Percentiles rank a stretch among this genome's conserved stretches.
Evolutionary conservation across 371 early-diverging fungal genomes (phyloP).

Genomic region (Parasitella parasitica): DNA sequence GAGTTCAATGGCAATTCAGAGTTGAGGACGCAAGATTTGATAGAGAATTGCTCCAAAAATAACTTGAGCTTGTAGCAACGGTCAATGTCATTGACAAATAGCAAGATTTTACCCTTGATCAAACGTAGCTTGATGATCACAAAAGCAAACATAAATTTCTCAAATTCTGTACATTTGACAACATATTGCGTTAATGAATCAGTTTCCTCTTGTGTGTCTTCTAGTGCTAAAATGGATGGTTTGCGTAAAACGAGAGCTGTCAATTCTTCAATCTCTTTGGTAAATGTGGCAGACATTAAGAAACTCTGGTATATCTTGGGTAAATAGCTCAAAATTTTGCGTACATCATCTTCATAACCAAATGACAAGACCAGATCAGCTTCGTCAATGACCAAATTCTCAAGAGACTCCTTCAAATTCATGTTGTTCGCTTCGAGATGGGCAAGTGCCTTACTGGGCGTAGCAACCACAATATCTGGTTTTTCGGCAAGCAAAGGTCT

Average conservation of each 20-base stretch:
- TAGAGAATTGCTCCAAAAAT: slow-evolving; percentile 95
- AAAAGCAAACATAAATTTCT: slow-evolving; percentile 88
- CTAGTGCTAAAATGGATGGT: slow-evolving; percentile 80
- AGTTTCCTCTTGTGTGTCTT: slow-evolving; percentile 72
- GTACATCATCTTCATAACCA: slow-evolving; percentile 88
- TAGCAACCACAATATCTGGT: slow-evolving; percentile 84
- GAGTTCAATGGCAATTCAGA: slow-evolving; percentile 93
- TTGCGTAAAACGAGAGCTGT: slow-evolving; percentile 83
- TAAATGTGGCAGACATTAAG: slow-evolving; percentile 90
- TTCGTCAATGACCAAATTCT: slow-evolving; percentile 92
- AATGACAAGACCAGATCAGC: slow-evolving; percentile 92
- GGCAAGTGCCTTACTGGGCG: slow-evolving; percentile 77
- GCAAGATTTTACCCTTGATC: slow-evolving; percentile 86
- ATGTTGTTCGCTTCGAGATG: slow-evolving; percentile 70
- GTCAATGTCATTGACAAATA: slow-evolving; percentile 95
- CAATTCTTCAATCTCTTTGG: slow-evolving; percentile 79
- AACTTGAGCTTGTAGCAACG: slow-evolving; percentile 90
- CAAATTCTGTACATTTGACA: slow-evolving; percentile 74
- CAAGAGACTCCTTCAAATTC: slow-evolving; percentile 60
- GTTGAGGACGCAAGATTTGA: slow-evolving; percentile 88
- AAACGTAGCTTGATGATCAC: slow-evolving; percentile 88
- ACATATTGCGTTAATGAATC: slow-evolving; percentile 76
- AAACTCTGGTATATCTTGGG: slow-evolving; percentile 88
- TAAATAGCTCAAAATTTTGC: slow-evolving; percentile 64
- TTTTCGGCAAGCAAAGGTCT: slow-evolving; percentile 80